These are phyloP conservation scores for Lipomyces yamanashiensis DNA, from an alignment of 805 yeast genomes.

Conservation along the genomic window DNA sequence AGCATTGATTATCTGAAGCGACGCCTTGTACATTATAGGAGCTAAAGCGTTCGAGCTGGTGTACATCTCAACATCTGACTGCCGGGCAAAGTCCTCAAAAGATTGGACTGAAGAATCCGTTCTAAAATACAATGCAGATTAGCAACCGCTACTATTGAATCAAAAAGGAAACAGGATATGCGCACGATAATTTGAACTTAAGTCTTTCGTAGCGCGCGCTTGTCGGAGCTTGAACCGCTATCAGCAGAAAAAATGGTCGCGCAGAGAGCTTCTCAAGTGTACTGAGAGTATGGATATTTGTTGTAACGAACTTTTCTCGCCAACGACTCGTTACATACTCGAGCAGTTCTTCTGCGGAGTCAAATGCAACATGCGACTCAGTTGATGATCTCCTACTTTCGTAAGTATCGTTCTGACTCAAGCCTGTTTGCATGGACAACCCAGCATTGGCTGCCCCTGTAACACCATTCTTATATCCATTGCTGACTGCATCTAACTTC, in stretches of 20 bases:
- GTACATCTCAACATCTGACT: slow-evolving; percentile 45
- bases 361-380: slow-evolving; percentile 44
- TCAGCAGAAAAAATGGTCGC: slow-evolving; percentile 83
- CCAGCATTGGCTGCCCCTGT: background rate
- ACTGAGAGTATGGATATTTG: slow-evolving; percentile 55
- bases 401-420: too few species aligned
- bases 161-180: background rate
- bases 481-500: background rate
- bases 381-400: too few species aligned
- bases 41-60: slow-evolving; percentile 45
- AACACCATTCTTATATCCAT: background rate
- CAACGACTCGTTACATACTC: slow-evolving; percentile 70
- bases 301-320: slow-evolving; percentile 63
- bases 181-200: slow-evolving; percentile 13
- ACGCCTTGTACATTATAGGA: slow-evolving; percentile 54
- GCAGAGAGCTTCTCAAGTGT: slow-evolving; percentile 50
- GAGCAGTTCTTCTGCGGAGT: slow-evolving; percentile 52
- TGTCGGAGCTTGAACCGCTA: slow-evolving; percentile 76
- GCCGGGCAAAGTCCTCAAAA: slow-evolving; percentile 48
- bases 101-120: background rate
- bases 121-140: background rate
- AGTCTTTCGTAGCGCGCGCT: slow-evolving; percentile 49
- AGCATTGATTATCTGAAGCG: slow-evolving; percentile 62
- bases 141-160: background rate
- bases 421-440: too few species aligned